Evolutionary conservation across 2,329 filamentous ascomycete genomes (phyloP).

Genomic region (Fusarium sterilihyphosum): DNA sequence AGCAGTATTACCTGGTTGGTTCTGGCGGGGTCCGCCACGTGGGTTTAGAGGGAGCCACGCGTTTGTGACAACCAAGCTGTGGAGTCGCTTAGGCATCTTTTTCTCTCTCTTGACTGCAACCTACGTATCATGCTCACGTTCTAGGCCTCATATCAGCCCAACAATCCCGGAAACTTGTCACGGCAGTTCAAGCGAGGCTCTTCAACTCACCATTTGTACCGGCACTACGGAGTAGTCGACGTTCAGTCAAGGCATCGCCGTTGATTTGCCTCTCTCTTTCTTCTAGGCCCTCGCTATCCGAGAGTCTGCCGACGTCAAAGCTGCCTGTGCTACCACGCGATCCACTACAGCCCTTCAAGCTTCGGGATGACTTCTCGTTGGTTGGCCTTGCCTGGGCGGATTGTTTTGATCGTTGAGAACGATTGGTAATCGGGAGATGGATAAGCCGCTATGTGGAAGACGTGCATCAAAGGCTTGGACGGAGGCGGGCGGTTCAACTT

Average conservation of each 20-base stretch:
- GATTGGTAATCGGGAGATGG: constrained; percentile 5
- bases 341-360: constrained; percentile 24
- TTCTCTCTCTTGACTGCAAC: not conserved
- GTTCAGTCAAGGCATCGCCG: not conserved
- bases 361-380: constrained; percentile 19
- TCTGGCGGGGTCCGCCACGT: constrained; percentile 43
- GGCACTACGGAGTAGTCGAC: not conserved
- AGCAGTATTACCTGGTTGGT: constrained; percentile 13
- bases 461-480: constrained; percentile 18
- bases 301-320: not conserved
- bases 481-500: constrained; percentile 23
- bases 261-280: not conserved
- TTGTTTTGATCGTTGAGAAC: not conserved
- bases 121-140: constrained; percentile 11
- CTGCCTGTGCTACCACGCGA: not conserved
- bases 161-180: constrained; percentile 8
- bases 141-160: constrained; percentile 20
- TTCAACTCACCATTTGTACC: not conserved
- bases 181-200: constrained; percentile 19
- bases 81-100: constrained; percentile 29
- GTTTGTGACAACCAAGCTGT: constrained; percentile 36
- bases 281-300: not conserved
- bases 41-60: constrained; percentile 42
- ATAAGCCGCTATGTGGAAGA: constrained; percentile 39
- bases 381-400: not conserved